Conservation (phyloP, 1,284 basidiomycete species). For the Takashimella koratensis region DNA sequence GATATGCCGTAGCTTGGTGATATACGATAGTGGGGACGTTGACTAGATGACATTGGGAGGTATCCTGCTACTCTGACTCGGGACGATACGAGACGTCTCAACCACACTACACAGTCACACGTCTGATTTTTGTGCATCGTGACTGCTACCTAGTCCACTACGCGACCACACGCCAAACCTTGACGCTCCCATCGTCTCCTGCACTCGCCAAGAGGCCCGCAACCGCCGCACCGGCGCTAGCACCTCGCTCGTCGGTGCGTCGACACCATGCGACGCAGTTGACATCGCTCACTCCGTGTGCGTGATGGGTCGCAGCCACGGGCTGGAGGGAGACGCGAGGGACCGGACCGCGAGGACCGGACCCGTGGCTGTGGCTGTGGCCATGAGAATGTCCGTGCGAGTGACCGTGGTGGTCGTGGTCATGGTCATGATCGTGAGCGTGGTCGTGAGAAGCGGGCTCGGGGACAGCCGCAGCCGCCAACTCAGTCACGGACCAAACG, state of each 20-base stretch:
- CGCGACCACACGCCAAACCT: constrained; percentile 52
- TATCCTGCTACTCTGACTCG: too few relatives aligned
- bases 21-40: too few relatives aligned
- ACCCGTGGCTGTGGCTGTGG: not conserved
- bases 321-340: not conserved
- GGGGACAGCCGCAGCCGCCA: constrained; percentile 5
- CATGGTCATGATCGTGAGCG: constrained; percentile 10
- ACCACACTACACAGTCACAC: too few relatives aligned
- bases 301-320: not conserved
- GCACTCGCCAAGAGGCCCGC: constrained; percentile 53
- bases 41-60: too few relatives aligned
- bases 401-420: not conserved
- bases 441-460: not conserved
- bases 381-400: not conserved
- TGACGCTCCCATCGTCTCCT: constrained; percentile 57
- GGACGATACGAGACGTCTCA: too few relatives aligned
- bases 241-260: constrained; percentile 27
- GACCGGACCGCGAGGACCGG: too few relatives aligned
- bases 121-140: too few relatives aligned
- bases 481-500: constrained; percentile 50
- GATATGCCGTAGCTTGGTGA: too few relatives aligned
- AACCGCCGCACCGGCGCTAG: too few relatives aligned
- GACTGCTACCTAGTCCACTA: too few relatives aligned
- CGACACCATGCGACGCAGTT: constrained; percentile 55
- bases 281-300: constrained; percentile 54